A percentile compares a stretch with the other conserved stretches of the same genome.
Evolutionary conservation across 345 rosid species (phyloP).

Genomic region (Euphorbia tirucalli): DNA sequence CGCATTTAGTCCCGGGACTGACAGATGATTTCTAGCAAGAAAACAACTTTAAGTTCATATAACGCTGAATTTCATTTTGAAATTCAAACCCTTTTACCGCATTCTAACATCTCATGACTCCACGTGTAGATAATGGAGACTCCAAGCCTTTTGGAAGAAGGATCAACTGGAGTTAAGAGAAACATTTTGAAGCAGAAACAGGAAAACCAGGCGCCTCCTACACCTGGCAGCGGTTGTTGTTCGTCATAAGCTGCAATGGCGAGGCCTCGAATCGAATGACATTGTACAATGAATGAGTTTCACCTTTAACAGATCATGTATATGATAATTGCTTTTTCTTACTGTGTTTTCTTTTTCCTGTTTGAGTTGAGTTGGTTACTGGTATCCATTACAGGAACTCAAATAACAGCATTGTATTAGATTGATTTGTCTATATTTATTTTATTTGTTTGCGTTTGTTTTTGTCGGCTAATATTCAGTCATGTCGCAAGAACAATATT

Average conservation of each 20-base stretch:
- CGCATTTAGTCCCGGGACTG: no score
- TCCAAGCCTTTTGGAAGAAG: constrained; percentile 93
- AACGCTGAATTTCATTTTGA: background rate
- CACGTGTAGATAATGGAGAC: constrained; percentile 73
- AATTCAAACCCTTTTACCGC: background rate
- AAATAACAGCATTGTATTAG: constrained; percentile 17
- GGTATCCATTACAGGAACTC: constrained; percentile 6
- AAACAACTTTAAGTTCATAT: background rate
- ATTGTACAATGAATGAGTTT: constrained; percentile 13
- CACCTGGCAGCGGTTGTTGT: constrained; percentile 49
- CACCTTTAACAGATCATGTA: constrained; percentile 16
- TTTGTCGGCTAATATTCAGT: constrained; percentile 14
- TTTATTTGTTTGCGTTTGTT: constrained; percentile 10
- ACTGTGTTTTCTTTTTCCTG: constrained; percentile 1
- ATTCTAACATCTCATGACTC: constrained; percentile 4
- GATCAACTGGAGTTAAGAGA: constrained; percentile 67
- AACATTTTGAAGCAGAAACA: constrained; percentile 70
- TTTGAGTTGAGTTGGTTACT: constrained; percentile 14
- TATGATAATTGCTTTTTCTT: constrained; percentile 15
- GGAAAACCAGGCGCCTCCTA: constrained; percentile 39
- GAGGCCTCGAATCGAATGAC: constrained; percentile 3
- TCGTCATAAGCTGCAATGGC: constrained; percentile 17
- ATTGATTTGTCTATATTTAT: constrained; percentile 18
- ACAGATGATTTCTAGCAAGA: no score
- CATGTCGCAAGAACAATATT: constrained; percentile 7